A percentile compares a stretch with the other conserved stretches of the same genome.
Evolutionary conservation across 2,329 filamentous ascomycete species (phyloP).

Genomic region (Penicillium occitanis): DNA sequence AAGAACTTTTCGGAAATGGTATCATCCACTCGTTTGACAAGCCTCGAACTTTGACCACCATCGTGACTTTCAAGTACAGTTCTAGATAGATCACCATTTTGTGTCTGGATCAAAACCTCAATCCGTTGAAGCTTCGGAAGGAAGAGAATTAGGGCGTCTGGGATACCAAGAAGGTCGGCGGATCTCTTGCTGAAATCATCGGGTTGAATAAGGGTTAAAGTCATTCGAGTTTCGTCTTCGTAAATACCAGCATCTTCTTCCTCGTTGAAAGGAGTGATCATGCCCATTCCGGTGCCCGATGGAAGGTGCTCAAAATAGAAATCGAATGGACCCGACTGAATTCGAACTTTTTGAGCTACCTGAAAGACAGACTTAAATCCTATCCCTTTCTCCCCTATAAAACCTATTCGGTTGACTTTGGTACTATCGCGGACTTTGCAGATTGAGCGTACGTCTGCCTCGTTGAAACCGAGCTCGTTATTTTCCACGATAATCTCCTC

Average conservation of each 20-base stretch:
- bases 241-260: neutral
- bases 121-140: neutral
- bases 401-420: constrained; percentile 33
- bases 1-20: neutral
- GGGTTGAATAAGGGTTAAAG: neutral
- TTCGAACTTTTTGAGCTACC: constrained; percentile 37
- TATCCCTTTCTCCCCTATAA: constrained; percentile 38
- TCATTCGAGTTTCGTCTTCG: neutral
- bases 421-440: constrained; percentile 1
- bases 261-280: constrained; percentile 41
- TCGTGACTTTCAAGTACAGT: neutral
- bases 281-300: constrained; percentile 51
- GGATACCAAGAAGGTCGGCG: neutral
- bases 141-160: neutral
- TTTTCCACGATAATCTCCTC: neutral
- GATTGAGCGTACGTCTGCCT: neutral
- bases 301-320: constrained; percentile 37
- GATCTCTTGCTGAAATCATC: neutral
- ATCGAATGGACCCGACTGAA: constrained; percentile 42
- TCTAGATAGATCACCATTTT: neutral
- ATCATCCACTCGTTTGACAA: neutral
- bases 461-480: neutral
- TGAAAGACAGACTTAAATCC: constrained; percentile 42
- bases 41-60: neutral
- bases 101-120: neutral